phyloP scores from a whole-genome alignment of 169 alveolate species.

The Theileria luwenshuni region DNA sequence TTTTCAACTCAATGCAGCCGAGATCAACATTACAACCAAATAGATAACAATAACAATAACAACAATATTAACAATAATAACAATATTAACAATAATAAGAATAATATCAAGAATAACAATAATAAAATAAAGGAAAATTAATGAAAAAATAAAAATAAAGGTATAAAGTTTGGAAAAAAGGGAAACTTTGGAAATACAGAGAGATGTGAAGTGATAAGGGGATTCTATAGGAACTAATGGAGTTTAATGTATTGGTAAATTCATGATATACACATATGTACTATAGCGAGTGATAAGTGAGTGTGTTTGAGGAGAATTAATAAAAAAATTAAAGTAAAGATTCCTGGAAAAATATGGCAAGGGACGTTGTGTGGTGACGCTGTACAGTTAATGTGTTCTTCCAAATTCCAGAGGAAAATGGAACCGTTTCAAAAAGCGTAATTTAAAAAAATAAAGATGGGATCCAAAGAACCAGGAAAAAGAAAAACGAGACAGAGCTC shows the following conservation, averaged over 20 bases:
- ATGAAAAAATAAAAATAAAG: background rate
- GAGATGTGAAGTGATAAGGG: too few species aligned
- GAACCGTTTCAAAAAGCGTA: background rate
- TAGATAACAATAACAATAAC: background rate
- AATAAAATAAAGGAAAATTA: too few species aligned
- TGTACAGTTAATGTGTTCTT: too few species aligned
- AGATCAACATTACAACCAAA: conserved; percentile 35
- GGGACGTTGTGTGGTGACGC: background rate
- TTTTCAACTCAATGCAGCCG: conserved; percentile 60
- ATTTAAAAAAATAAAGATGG: background rate
- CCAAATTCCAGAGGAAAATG: background rate
- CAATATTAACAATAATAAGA: too few species aligned
- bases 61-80: too few species aligned
- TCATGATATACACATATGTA: background rate
- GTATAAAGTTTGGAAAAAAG: too few species aligned
- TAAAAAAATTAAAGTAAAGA: background rate
- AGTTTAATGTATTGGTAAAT: too few species aligned
- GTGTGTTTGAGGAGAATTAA: background rate
- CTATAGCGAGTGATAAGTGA: background rate
- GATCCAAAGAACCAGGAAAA: background rate
- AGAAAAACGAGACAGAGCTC: background rate
- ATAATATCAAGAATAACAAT: too few species aligned
- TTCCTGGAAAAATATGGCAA: background rate
- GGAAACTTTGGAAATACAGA: too few species aligned
- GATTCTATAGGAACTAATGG: too few species aligned